Conservation (phyloP, 2,329 filamentous ascomycete species). For the Colletotrichum neosansevieriae region DNA sequence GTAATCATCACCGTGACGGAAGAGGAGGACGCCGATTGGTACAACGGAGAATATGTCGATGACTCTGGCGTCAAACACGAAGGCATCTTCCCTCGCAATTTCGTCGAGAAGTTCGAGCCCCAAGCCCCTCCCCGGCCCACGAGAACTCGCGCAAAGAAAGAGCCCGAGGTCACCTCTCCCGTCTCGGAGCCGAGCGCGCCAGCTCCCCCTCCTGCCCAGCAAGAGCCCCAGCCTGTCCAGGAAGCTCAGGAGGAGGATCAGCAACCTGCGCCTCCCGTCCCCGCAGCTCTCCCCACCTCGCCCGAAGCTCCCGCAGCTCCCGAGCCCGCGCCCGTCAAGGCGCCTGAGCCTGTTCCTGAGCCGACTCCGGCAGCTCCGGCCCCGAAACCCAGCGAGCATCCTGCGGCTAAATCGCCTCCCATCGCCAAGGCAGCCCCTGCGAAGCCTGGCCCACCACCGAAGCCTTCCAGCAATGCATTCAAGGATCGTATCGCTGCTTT, state of each 20-base stretch:
- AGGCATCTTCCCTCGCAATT: conserved; percentile 95
- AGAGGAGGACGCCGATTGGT: conserved; percentile 95
- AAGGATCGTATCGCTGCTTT: conserved; percentile 97
- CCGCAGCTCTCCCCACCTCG: conserved; percentile 45
- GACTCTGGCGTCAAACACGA: conserved; percentile 79
- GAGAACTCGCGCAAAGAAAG: conserved; percentile 78
- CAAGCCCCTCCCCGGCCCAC: conserved; percentile 87
- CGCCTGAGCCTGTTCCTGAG: conserved; percentile 47
- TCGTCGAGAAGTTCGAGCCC: conserved; percentile 96
- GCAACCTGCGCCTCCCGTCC: conserved; percentile 45
- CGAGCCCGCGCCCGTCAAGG: conserved; percentile 49
- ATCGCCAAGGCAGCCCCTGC: conserved; percentile 51
- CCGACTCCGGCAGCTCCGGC: conserved; percentile 47
- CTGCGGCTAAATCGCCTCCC: conserved; percentile 52
- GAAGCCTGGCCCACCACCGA: conserved; percentile 75
- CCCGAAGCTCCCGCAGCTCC: conserved; percentile 53
- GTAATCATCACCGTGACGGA: conserved; percentile 96
- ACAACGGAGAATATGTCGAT: conserved; percentile 87
- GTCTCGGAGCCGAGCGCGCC: conserved; percentile 44
- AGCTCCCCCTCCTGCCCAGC: conserved; percentile 49
- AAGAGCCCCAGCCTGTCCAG: conserved; percentile 46
- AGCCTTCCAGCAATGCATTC: conserved; percentile 83
- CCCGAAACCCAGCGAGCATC: conserved; percentile 53
- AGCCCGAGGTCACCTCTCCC: conserved; percentile 53
- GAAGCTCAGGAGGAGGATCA: conserved; percentile 54